Evolutionary conservation across 768 basidiomycete species (phyloP), one percentile per base, ranked within the genome.

Genomic region (Mycena pura): DNA sequence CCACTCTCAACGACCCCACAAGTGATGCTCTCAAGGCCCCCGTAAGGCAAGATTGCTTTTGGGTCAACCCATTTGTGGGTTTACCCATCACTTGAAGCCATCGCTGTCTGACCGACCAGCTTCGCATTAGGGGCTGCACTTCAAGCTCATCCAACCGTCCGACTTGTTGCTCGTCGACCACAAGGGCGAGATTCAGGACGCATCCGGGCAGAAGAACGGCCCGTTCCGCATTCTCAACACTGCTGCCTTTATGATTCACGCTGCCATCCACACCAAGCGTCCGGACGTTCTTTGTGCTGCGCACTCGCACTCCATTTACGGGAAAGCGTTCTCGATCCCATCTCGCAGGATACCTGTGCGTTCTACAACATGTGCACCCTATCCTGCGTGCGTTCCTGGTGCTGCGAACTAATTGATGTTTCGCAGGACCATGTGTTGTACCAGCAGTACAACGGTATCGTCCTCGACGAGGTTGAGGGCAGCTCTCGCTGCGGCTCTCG

Each of bases 321-420:
- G 83, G 31, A 83, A 81, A 65, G 80, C 82, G 0, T 85, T 80
- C 70, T 82, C 34, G 78, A 82, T 28, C 76, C 79, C 65, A 73
- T 79, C 39, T 77, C 77, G 7, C 81, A 82, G 66, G 82, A 82
- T 57, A 64, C 77, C 10, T 81, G 79, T 56, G 73, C 75, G 3
- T 80, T 84, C 65, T 78, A 78, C 60, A 67, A 81, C 45, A 50
- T 67, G 21, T 24, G 36, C 25, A 43, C 46, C 36, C 48, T 13
- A 55, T 28, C 48, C n/a, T n/a, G n/a, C n/a, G n/a, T 36, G 41
- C 34, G 28, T 32, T 58, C 25, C 41, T 17, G 21, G 25, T 11
- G n/a, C 7, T 25, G 3, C 19, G 15, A 27, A 36, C 10, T 8
- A 21, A 28, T 13, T 38, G n/a, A n/a, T n/a, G n/a, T n/a, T n/a